Evolutionary conservation across 257 asterid species (phyloP).

Genomic region (Jasminum sambac): DNA sequence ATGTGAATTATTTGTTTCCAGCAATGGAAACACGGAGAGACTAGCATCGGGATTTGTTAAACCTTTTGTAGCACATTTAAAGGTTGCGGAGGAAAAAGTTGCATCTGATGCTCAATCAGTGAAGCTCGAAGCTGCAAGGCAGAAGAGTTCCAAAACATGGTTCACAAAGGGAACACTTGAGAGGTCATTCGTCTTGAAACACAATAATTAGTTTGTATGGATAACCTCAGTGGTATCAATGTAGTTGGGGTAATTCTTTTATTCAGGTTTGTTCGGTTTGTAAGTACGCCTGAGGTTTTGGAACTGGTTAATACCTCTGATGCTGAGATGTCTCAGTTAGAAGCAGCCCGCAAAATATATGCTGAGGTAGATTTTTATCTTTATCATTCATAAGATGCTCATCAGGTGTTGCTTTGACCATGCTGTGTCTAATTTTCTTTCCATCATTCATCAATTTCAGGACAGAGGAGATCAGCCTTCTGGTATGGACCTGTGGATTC

Average conservation of each 20-base stretch:
- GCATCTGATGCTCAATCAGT: slow-evolving; percentile 63
- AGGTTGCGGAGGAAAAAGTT: slow-evolving; percentile 77
- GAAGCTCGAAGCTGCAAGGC: slow-evolving; percentile 71
- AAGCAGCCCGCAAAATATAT: slow-evolving; percentile 82
- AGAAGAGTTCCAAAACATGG: slow-evolving; percentile 64
- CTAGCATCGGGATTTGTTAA: slow-evolving; percentile 89
- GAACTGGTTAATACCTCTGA: slow-evolving; percentile 72
- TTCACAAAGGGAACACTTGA: slow-evolving; percentile 97
- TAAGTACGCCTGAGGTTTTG: slow-evolving; percentile 85
- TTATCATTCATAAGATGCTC: neutral
- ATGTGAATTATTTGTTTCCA: slow-evolving; percentile 81
- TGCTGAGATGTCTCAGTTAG: slow-evolving; percentile 90
- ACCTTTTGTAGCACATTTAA: slow-evolving; percentile 77
- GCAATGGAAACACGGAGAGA: slow-evolving; percentile 75
- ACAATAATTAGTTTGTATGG: slow-evolving; percentile 1
- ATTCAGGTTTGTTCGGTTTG: slow-evolving; percentile 85
- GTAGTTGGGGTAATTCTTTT: slow-evolving; percentile 2
- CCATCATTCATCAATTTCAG: slow-evolving; percentile 46
- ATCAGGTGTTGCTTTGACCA: neutral
- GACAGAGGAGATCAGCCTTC: slow-evolving; percentile 63
- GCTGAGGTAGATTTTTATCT: slow-evolving; percentile 51
- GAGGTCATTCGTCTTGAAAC: slow-evolving; percentile 50
- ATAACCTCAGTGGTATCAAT: slow-evolving; percentile 13
- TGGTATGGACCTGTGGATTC: slow-evolving; percentile 39
- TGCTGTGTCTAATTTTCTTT: slow-evolving; percentile 27